Evolutionary conservation across 2,329 filamentous ascomycete genomes (phyloP), one percentile per base, ranked within the genome.

Genomic region (Colletotrichum euphorbiae): DNA sequence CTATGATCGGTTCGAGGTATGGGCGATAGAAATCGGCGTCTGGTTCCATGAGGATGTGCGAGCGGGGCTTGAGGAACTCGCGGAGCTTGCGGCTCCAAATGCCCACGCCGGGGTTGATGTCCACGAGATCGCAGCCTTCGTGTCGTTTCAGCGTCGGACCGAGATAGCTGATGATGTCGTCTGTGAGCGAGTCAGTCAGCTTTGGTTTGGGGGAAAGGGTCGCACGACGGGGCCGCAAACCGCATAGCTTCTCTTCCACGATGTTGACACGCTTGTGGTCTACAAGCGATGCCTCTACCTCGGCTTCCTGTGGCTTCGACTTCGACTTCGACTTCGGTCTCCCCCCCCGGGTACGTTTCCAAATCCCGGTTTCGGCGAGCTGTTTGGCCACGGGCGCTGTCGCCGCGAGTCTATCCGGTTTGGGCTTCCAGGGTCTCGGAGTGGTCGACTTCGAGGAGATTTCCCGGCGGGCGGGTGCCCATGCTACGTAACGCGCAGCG

Each of bases 1-100:
- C 74, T 6, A 87, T 76, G 2, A 94, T 81, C 0, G 87, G 82
- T 17, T 85, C 73, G 24, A 97, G 86, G 69, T 90, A 88, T 0
- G 87, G 81, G 1, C 79, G 70, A 76, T 92, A 95, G 3, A 85
- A 73, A 0, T 82, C 78, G 2, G 79, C 77, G 38, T 92, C 87
- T 3, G 90, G 89, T 74, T 98, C 94, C 78, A 98, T 84, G 46
- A 99, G 83, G 50, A 98, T 81, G 80, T 99, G 96, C 5, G 88
- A 90, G 65, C 93, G 89, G 4, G 95, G 95, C 73, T 93, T 81
- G 7, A 99, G 83, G 51, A 86, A 81, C 0, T 93, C 84, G 75
- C 97, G 89, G 1, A 98, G 82, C 73, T 91, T 92, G 31, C 83
- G 82, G 38, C 94, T 97, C 88, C 91, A 96, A 2, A 97, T 61